A percentile compares a stretch with the other conserved stretches of the same genome.
phyloP scores from a whole-genome alignment of 2,329 filamentous ascomycete species.

The Apiospora rasikravindrae region DNA sequence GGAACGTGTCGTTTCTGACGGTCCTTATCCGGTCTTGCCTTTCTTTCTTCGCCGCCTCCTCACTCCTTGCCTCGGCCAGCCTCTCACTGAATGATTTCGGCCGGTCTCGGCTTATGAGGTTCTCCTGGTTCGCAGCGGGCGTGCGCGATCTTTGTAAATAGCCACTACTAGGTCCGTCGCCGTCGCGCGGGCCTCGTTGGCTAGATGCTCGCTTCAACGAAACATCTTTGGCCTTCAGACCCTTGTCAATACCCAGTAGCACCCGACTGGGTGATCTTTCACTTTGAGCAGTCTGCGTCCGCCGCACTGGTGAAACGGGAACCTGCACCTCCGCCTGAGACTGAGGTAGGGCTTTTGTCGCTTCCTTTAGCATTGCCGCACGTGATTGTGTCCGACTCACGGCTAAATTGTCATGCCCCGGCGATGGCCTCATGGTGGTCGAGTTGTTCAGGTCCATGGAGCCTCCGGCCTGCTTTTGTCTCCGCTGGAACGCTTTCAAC shows the following conservation, averaged over 20 bases:
- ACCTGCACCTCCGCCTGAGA: conserved; percentile 66
- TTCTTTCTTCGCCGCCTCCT: conserved; percentile 58
- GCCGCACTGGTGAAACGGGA: conserved; percentile 73
- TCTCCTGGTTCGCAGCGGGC: conserved; percentile 37
- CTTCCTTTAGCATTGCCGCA: conserved; percentile 25
- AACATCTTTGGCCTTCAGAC: conserved; percentile 77
- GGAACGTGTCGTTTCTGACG: conserved; percentile 61
- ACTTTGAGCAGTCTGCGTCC: conserved; percentile 54
- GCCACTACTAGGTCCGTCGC: conserved; percentile 38
- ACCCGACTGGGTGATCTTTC: conserved; percentile 80
- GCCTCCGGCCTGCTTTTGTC: conserved; percentile 22
- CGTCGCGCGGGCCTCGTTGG: conserved; percentile 43
- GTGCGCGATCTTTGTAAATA: conserved; percentile 53
- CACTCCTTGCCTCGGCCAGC: conserved; percentile 70
- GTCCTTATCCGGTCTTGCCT: conserved; percentile 58
- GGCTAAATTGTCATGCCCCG: conserved; percentile 28
- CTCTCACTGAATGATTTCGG: conserved; percentile 80
- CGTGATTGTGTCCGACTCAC: conserved; percentile 30
- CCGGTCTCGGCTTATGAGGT: conserved; percentile 40
- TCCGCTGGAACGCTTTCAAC: conserved; percentile 80
- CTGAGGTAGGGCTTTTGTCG: conserved; percentile 30
- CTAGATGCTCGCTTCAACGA: conserved; percentile 78
- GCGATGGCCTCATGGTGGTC: conserved; percentile 6
- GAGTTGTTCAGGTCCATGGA: conserved; percentile 11
- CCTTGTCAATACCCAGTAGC: conserved; percentile 87